A percentile compares a stretch with the other conserved stretches of the same genome.
Evolutionary conservation across 345 rosid species (phyloP).

Genomic region (Sonneratia caseolaris): DNA sequence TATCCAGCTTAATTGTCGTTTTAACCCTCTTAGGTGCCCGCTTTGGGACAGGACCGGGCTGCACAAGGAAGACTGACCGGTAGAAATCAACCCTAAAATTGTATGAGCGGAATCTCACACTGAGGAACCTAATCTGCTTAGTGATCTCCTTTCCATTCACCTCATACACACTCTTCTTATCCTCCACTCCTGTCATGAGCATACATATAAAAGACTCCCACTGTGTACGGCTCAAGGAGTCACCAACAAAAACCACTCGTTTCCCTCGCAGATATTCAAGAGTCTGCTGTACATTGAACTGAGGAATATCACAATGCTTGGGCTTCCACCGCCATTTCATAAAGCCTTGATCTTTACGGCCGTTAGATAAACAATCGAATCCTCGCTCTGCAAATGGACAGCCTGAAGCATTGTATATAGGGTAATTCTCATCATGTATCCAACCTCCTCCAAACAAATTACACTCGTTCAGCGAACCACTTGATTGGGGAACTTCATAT

Average conservation of each 20-base stretch:
- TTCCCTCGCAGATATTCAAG: conserved; percentile 49
- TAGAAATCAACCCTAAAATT: conserved; percentile 51
- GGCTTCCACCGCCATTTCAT: conserved; percentile 71
- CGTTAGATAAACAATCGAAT: conserved; percentile 57
- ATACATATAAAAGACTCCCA: conserved; percentile 75
- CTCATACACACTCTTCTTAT: conserved; percentile 52
- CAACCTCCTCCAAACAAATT: conserved; percentile 49
- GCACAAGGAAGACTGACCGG: conserved; percentile 57
- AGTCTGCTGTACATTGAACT: conserved; percentile 26
- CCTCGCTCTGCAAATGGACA: conserved; percentile 62
- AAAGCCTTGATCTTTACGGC: conserved; percentile 46
- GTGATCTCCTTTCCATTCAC: conserved; percentile 46
- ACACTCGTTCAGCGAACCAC: conserved; percentile 21
- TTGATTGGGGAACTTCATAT: conserved; percentile 19
- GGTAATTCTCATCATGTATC: conserved; percentile 49
- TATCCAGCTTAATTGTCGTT: conserved; percentile 38
- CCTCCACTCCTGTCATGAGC: conserved; percentile 63
- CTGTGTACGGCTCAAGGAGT: conserved; percentile 58
- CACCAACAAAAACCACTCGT: conserved; percentile 61
- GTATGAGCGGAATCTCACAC: conserved; percentile 39
- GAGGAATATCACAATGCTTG: conserved; percentile 46
- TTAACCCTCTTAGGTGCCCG: conserved; percentile 62
- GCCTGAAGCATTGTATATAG: conserved; percentile 50
- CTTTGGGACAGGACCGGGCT: conserved; percentile 37
- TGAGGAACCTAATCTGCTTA: conserved; percentile 41